phyloP scores from a whole-genome alignment of 345 rosid genomes.

The Noccaea caerulescens region DNA sequence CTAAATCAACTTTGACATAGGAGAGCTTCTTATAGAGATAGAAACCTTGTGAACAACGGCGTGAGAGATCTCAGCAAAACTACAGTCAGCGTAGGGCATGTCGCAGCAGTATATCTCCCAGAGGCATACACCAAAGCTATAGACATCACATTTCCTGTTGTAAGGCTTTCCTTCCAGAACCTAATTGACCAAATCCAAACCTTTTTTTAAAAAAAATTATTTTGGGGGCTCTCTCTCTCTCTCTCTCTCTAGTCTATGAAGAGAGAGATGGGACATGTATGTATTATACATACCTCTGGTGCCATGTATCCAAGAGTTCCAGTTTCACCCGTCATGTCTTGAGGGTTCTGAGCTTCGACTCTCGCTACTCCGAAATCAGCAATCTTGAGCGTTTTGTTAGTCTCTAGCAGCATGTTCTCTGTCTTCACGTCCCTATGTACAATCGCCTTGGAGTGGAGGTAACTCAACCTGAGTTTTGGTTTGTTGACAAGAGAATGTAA shows the following conservation, averaged over 20 bases:
- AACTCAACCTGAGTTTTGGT: constrained; percentile 54
- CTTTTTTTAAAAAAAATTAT: too few relatives aligned
- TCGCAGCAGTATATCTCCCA: constrained; percentile 93
- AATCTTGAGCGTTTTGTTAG: constrained; percentile 65
- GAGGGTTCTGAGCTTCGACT: constrained; percentile 87
- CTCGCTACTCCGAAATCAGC: constrained; percentile 92
- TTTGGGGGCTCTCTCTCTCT: too few relatives aligned
- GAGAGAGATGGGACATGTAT: too few relatives aligned
- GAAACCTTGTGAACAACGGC: constrained; percentile 75
- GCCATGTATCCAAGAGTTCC: constrained; percentile 93
- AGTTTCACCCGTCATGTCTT: constrained; percentile 91
- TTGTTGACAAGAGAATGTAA: too few relatives aligned
- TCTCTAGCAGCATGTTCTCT: constrained; percentile 78
- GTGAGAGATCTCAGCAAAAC: constrained; percentile 75
- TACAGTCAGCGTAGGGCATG: constrained; percentile 75
- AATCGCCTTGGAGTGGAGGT: constrained; percentile 76
- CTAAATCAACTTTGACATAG: not conserved
- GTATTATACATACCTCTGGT: constrained; percentile 59
- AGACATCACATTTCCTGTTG: constrained; percentile 81
- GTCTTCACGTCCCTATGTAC: constrained; percentile 85
- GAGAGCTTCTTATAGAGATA: not conserved
- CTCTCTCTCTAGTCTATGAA: too few relatives aligned
- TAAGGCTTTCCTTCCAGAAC: constrained; percentile 88
- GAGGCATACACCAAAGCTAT: constrained; percentile 83
- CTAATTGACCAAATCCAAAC: constrained; percentile 37